Evolutionary conservation across 768 basidiomycete genomes (phyloP).

Genomic region (Pleurotus tuber-regium): DNA sequence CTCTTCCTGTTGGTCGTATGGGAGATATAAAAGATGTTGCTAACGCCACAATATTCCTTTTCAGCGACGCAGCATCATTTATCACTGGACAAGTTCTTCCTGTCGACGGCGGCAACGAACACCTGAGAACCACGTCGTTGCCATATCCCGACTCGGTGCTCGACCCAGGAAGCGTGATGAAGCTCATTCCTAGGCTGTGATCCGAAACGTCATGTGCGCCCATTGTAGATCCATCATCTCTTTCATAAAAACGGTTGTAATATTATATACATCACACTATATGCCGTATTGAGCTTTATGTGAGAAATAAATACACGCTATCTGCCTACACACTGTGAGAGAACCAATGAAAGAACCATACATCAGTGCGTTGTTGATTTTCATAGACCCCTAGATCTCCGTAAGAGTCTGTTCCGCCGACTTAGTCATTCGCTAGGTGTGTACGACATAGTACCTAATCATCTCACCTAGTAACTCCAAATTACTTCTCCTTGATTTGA

Average conservation of each 20-base stretch:
- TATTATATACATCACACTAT: background rate
- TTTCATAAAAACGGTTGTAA: background rate
- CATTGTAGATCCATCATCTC: background rate
- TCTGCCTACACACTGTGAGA: too few relatives aligned
- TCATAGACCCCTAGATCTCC: too few relatives aligned
- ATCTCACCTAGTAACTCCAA: too few relatives aligned
- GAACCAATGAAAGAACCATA: too few relatives aligned
- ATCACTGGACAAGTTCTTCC: constrained; percentile 75
- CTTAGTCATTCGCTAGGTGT: too few relatives aligned
- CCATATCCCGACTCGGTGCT: constrained; percentile 67
- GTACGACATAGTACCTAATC: too few relatives aligned
- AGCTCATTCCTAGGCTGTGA: constrained; percentile 51
- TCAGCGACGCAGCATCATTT: constrained; percentile 76
- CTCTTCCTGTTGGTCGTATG: constrained; percentile 44
- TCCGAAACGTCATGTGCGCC: too few relatives aligned
- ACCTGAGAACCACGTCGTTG: constrained; percentile 43
- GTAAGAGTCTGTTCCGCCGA: too few relatives aligned
- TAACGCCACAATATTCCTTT: constrained; percentile 74
- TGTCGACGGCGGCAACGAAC: constrained; percentile 66
- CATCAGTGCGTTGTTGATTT: too few relatives aligned
- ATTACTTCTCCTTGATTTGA: too few relatives aligned
- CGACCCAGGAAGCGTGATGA: constrained; percentile 49
- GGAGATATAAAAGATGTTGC: constrained; percentile 65
- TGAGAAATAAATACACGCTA: background rate
- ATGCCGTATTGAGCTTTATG: background rate